Evolutionary conservation across 2,329 filamentous ascomycete genomes (phyloP).

Genomic region (Xylaria sp.): DNA sequence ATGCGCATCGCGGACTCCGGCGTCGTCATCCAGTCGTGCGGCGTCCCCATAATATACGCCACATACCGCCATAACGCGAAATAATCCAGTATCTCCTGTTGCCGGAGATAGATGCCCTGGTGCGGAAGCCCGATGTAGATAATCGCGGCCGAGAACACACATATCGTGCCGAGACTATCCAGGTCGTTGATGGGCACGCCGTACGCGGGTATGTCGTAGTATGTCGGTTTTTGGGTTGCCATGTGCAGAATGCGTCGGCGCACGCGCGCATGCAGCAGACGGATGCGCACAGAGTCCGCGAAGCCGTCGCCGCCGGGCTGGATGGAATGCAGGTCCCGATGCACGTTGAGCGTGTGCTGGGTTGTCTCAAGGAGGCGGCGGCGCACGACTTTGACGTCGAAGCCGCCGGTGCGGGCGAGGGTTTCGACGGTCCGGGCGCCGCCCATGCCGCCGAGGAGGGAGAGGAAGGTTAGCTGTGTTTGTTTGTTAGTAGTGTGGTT

Average conservation of each 20-base stretch:
- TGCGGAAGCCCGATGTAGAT: slow-evolving; percentile 62
- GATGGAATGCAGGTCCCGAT: slow-evolving; percentile 57
- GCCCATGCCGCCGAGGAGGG: slow-evolving; percentile 61
- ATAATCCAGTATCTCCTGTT: slow-evolving; percentile 62
- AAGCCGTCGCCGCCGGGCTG: slow-evolving; percentile 63
- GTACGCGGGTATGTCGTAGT: slow-evolving; percentile 54
- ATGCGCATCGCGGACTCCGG: slow-evolving; percentile 51
- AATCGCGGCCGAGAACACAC: slow-evolving; percentile 61
- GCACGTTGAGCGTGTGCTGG: slow-evolving; percentile 69
- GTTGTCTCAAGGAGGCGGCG: slow-evolving; percentile 63
- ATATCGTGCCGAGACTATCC: slow-evolving; percentile 67
- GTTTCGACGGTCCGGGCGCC: slow-evolving; percentile 70
- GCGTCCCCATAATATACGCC: slow-evolving; percentile 65
- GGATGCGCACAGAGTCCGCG: slow-evolving; percentile 59
- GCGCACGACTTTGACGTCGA: slow-evolving; percentile 61
- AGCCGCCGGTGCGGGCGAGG: slow-evolving; percentile 67
- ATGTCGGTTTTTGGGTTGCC: slow-evolving; percentile 48
- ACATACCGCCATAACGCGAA: slow-evolving; percentile 72
- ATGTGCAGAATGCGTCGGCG: slow-evolving; percentile 59
- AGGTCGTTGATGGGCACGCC: slow-evolving; percentile 71
- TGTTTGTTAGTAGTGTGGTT: not conserved
- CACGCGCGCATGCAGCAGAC: slow-evolving; percentile 64
- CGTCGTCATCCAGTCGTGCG: slow-evolving; percentile 54
- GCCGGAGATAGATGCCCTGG: slow-evolving; percentile 62
- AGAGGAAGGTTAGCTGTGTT: slow-evolving; percentile 50